A percentile compares a stretch with the other conserved stretches of the same genome.
These are phyloP conservation scores for Leccinum broughii DNA, from an alignment of 768 basidiomycete species.

Conservation along the genomic window DNA sequence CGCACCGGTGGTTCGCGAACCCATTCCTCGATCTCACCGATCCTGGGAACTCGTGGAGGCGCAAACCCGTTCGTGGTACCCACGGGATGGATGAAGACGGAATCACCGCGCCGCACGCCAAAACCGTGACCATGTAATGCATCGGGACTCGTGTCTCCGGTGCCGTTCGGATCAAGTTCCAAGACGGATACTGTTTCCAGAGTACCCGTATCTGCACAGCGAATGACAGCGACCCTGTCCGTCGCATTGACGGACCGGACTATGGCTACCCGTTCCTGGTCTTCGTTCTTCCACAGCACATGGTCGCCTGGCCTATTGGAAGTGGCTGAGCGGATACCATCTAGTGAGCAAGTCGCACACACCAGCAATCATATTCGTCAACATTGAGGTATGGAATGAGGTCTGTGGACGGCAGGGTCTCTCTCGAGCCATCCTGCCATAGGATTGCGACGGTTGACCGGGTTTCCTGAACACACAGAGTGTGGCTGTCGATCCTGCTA, in stretches of 20 bases:
- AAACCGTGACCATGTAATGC: constrained; percentile 55
- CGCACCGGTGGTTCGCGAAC: constrained; percentile 58
- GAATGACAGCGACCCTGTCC: constrained; percentile 70
- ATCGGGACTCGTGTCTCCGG: constrained; percentile 48
- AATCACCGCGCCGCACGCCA: constrained; percentile 82
- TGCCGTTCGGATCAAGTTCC: constrained; percentile 87
- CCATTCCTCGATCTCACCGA: constrained; percentile 85
- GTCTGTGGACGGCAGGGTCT: constrained; percentile 58
- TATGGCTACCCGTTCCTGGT: constrained; percentile 62
- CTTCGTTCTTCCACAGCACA: constrained; percentile 81
- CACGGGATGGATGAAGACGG: constrained; percentile 74
- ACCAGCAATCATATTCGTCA: constrained; percentile 94
- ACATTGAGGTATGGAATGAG: constrained; percentile 83
- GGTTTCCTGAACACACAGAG: constrained; percentile 68
- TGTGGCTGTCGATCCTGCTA: constrained; percentile 51
- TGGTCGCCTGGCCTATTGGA: constrained; percentile 83
- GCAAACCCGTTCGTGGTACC: constrained; percentile 72
- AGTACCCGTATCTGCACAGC: constrained; percentile 52
- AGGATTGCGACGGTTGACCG: constrained; percentile 68
- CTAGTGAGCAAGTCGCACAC: constrained; percentile 25
- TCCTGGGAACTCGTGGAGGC: constrained; percentile 71
- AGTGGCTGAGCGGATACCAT: constrained; percentile 8
- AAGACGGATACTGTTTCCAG: constrained; percentile 75
- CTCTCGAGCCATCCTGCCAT: constrained; percentile 85
- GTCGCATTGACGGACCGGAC: constrained; percentile 75